These are phyloP conservation scores for Lentinula edodes DNA, from an alignment of 768 basidiomycete species.

Conservation along the genomic window DNA sequence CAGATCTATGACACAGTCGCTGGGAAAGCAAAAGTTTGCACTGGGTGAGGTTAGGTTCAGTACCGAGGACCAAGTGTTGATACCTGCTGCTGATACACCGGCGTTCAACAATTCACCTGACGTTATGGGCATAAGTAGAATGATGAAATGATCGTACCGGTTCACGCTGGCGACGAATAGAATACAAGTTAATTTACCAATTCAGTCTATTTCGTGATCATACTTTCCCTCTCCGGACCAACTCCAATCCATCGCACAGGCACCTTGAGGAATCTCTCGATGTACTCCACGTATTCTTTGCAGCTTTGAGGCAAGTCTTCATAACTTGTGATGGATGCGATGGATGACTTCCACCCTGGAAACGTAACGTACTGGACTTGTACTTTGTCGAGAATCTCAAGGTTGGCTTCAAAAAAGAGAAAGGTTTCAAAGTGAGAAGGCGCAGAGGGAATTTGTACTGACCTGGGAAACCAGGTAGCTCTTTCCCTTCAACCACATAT, in stretches of 20 bases:
- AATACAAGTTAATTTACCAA: not conserved
- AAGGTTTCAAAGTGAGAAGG: not conserved
- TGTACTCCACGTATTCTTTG: conserved; percentile 80
- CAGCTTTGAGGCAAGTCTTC: conserved; percentile 80
- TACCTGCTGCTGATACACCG: too few relatives aligned
- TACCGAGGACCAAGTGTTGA: too few relatives aligned
- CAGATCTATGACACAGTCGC: too few relatives aligned
- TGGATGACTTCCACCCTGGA: conserved; percentile 86
- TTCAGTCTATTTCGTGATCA: conserved; percentile 34
- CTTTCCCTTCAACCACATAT: conserved; percentile 74
- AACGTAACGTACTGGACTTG: conserved; percentile 86
- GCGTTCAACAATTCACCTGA: too few relatives aligned
- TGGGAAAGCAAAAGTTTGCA: too few relatives aligned
- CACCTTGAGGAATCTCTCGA: conserved; percentile 68
- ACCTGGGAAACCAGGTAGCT: conserved; percentile 87
- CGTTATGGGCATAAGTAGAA: too few relatives aligned
- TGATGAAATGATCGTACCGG: too few relatives aligned
- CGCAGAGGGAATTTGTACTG: conserved; percentile 17
- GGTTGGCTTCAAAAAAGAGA: conserved; percentile 53
- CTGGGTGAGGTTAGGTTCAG: too few relatives aligned
- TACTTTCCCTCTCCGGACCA: conserved; percentile 81
- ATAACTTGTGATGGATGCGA: conserved; percentile 56
- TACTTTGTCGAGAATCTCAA: conserved; percentile 72
- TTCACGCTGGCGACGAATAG: too few relatives aligned
- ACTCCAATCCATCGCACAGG: conserved; percentile 92